Base-by-base conservation (phyloP, 345 rosid species). In the Schrenkiella parvula region DNA sequence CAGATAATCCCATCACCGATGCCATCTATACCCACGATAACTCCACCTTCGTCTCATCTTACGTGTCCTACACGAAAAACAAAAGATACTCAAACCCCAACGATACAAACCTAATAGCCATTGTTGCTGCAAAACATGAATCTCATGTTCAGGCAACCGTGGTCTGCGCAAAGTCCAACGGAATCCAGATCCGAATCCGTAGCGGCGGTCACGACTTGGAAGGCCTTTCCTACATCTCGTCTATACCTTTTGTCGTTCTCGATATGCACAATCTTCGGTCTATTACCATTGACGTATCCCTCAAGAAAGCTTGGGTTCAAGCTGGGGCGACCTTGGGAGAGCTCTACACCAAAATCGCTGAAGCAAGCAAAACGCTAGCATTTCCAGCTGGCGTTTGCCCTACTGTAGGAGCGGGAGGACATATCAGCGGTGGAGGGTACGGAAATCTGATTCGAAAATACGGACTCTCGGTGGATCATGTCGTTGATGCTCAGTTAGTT, bases 261-360 rank as follows among this genome's bases (percentile, higher is more conserved):
- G 88, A 86, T 42, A 74, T 86, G 37, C 68, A 54, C 12, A 60
- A 51, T 46, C 79, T 86, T 22, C 78, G 87, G 13, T 66, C 78
- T 8, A 50, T 86, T 1, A 37, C 64, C 26, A 66, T 84, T 8
- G 79, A 86, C 66, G 32, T 78, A 4, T 9, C 51, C 0, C 50
- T 37, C 25, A 64, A 68, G 39, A 72, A 78, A 19, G 82, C 85
- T 1, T 81, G 88, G 87, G 82, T 80, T 29, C 81, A 84, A 21
- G 73, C 85, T 1, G 90, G 90, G 0, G 86, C 88, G 10, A 84
- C 80, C 0, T 12, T 71, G 3, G 90, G 90, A 14, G 90, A 86
- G 31, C 69, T 82, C 13, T 79, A 84, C 77, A 80, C 80, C 19
- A 66, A 61, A 39, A 84, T 86, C 50, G 54, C 80, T 0, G 71